Base-by-base conservation (phyloP, 495 filamentous ascomycete species). In the Aspergillus affinis region DNA sequence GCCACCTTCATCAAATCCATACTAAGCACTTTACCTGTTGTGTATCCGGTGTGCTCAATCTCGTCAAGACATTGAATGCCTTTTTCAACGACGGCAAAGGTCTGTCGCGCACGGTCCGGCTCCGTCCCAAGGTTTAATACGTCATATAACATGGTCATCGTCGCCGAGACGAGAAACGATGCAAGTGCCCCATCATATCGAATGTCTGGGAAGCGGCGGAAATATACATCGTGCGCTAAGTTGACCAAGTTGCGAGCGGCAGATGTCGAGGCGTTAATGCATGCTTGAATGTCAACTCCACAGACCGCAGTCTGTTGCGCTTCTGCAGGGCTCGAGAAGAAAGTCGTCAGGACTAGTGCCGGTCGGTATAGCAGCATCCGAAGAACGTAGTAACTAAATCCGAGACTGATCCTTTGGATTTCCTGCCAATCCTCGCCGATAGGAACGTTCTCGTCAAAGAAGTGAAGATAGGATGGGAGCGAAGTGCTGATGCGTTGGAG, bases 1-100 rank as follows among this genome's bases (percentile, higher is more conserved):
- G 60, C 60, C 8, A 57, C 46, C 44, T 57, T 61, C 60, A 61
- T 61, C 32, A 61, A n/a, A 47, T 61, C 60, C 60, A 61, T 48
- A 18, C 60, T 57, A 2, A 61, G 6, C 5, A 54, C 60, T 27
- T 61, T 61, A 2, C 60, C 60, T 2, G 53, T 45, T 1, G 54
- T 61, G 26, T 57, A 54, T 18, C 60, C 60, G 0, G 54, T 47
- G 19, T 53, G 60, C 27, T 61, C 60, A n/a, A 61, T 54, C 21
- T 61, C 54, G 48, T 61, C 60, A 1, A 61, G 41, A 26, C 60
- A 61, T 20, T 54, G 32, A 19, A 61, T 61, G 32, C 54, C 60
- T 7, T 32, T 36, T 30, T 61, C 60, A 7, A 61, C 54, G 9
- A 58, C 54, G 36, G 48, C 49, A 17, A 61, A 61, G 6, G 54